Base-by-base conservation (phyloP, 805 yeast genomes). In the Lipomyces anomalus region DNA sequence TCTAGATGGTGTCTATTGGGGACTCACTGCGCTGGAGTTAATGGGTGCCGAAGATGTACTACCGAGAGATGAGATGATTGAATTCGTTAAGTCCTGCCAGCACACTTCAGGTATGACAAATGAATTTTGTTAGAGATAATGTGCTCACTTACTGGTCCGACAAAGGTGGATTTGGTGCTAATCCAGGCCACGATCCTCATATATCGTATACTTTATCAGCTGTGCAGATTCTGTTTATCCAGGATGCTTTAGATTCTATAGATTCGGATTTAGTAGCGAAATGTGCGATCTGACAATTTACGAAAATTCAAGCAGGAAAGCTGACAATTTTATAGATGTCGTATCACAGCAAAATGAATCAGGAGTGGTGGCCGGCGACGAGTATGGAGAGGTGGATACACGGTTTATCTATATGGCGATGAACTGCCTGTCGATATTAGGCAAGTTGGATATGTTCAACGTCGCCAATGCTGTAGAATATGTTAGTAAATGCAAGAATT, bases 351-450 rank as follows among this genome's bases (percentile, higher is more conserved):
- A 82, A 58, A 57, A 72, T 35, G 61, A 61, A 1, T 71, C 73
- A 6, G 57, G 57, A 9, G 57, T 48, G 2, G 84, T 89, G 53
- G 81, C 78, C 59, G 99, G 98, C 4, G 99, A 92, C 61, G 63
- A 75, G 38, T 90, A 83, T 62, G 97, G 97, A 4, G 97, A 90
- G 61, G 76, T 87, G 1, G 99, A 92, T 60, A 84, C 97, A 0
- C 71, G 99, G 47, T 92, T 92, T 63, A 83, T 84, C 0, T 92
- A 87, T 59, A 82, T 81, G 6, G 94, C 90, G 0, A 64, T 88
- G 11, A 86, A 84, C 54, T 72, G 84, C 0, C 68, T 92, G 43
- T 75, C 86, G 0, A 71, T 90, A 3, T 62, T 90, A 29, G 90
- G 79, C 6, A 74, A 67, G 47, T 67, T 90, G 50, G 75, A 78